These are phyloP conservation scores for Xylaria bambusicola DNA, from an alignment of 495 filamentous ascomycete genomes.

Conservation along the genomic window DNA sequence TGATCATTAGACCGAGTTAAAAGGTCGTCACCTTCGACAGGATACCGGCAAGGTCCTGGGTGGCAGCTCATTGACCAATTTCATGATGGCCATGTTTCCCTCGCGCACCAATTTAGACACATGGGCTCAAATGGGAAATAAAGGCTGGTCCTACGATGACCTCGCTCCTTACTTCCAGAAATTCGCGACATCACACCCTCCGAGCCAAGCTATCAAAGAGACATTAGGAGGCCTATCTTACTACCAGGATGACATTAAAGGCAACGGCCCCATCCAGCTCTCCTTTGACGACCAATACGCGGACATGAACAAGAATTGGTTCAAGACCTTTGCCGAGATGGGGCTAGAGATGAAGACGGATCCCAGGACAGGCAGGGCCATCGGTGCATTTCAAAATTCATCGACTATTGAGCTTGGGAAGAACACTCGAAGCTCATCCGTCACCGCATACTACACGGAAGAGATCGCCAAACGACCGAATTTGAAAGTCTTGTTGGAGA, in stretches of 20 bases:
- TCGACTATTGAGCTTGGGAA: constrained; percentile 45
- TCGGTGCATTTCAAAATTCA: constrained; percentile 50
- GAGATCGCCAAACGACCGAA: constrained; percentile 43
- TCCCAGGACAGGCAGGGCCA: constrained; percentile 37
- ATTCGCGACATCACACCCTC: constrained; percentile 39
- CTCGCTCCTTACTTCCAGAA: constrained; percentile 52
- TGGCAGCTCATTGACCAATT: constrained; percentile 59
- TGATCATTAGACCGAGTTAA: constrained; percentile 29
- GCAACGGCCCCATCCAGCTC: constrained; percentile 44
- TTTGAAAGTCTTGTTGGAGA: constrained; percentile 48
- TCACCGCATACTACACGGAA: constrained; percentile 38
- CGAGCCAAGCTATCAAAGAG: constrained; percentile 33
- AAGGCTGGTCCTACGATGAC: constrained; percentile 53
- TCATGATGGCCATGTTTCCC: constrained; percentile 50
- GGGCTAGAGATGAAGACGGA: constrained; percentile 39
- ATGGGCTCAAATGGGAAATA: constrained; percentile 57
- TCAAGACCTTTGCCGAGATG: constrained; percentile 35
- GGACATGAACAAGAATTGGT: constrained; percentile 39
- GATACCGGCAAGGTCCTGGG: constrained; percentile 59
- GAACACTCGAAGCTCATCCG: constrained; percentile 41
- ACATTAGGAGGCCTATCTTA: constrained; percentile 32
- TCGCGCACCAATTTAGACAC: constrained; percentile 50
- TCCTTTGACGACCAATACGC: constrained; percentile 42
- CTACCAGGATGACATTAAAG: constrained; percentile 35
- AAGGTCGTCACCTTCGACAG: constrained; percentile 39